phyloP scores from a whole-genome alignment of 2,329 filamentous ascomycete genomes.

The Diaporthe vaccinii region DNA sequence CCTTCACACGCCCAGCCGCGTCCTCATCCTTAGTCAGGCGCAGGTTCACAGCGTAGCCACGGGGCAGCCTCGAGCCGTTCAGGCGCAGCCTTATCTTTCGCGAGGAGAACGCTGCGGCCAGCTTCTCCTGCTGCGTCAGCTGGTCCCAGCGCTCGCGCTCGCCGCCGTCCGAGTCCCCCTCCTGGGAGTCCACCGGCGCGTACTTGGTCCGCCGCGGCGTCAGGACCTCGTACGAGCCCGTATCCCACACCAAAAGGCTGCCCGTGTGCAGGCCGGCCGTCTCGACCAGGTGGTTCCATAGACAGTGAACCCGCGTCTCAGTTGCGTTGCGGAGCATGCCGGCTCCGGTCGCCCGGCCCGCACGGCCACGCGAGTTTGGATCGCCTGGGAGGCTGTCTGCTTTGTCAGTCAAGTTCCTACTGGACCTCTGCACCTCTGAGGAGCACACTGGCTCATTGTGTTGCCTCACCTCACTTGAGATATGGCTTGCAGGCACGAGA shows the following conservation, averaged over 20 bases:
- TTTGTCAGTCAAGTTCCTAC: neutral
- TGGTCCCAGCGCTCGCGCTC: neutral
- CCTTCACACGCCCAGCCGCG: slow-evolving; percentile 37
- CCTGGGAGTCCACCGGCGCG: slow-evolving; percentile 40
- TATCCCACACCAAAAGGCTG: slow-evolving; percentile 74
- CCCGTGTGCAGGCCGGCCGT: slow-evolving; percentile 67
- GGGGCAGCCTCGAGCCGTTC: slow-evolving; percentile 66
- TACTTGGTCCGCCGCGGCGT: slow-evolving; percentile 54
- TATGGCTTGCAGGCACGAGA: neutral
- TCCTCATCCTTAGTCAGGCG: slow-evolving; percentile 59
- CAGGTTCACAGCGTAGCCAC: slow-evolving; percentile 65
- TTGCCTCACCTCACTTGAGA: neutral
- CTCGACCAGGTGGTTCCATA: slow-evolving; percentile 75
- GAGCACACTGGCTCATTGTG: neutral
- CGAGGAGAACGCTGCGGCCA: slow-evolving; percentile 64
- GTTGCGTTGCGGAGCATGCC: slow-evolving; percentile 71
- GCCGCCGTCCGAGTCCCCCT: slow-evolving; percentile 41
- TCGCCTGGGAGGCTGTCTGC: slow-evolving; percentile 64
- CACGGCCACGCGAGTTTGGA: slow-evolving; percentile 59
- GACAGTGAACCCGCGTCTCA: slow-evolving; percentile 72
- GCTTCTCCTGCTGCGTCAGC: slow-evolving; percentile 59
- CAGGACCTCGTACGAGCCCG: slow-evolving; percentile 69
- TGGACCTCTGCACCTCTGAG: neutral
- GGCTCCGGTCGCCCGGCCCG: slow-evolving; percentile 37
- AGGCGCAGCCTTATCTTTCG: slow-evolving; percentile 70